A percentile compares a stretch with the other conserved stretches of the same genome.
Evolutionary conservation across 2,329 filamentous ascomycete genomes (phyloP).

Genomic region (Xylariales sp.): DNA sequence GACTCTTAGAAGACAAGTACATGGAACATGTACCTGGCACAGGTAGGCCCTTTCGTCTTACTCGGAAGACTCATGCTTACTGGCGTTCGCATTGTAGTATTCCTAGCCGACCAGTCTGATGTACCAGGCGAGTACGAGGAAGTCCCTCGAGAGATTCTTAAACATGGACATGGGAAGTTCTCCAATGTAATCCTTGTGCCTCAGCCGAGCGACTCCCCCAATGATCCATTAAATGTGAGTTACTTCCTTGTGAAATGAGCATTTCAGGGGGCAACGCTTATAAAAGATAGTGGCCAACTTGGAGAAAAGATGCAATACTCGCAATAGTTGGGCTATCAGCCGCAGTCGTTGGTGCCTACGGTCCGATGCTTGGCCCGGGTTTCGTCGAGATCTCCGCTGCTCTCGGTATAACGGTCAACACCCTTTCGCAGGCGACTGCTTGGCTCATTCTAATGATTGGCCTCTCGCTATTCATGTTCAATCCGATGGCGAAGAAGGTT

Average conservation of each 20-base stretch:
- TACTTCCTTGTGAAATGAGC: neutral
- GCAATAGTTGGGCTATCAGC: constrained; percentile 40
- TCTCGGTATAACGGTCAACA: constrained; percentile 37
- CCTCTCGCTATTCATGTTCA: constrained; percentile 43
- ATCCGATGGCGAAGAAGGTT: constrained; percentile 45
- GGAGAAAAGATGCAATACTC: constrained; percentile 41
- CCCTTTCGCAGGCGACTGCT: constrained; percentile 39
- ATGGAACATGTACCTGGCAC: constrained; percentile 44
- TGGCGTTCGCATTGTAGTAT: constrained; percentile 25
- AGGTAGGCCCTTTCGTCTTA: constrained; percentile 24
- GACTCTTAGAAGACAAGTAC: constrained; percentile 40
- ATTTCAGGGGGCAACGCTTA: constrained; percentile 6
- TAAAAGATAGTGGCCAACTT: constrained; percentile 32
- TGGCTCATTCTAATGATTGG: constrained; percentile 46
- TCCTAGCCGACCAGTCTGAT: constrained; percentile 41
- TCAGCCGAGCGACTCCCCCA: constrained; percentile 44
- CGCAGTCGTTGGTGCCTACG: constrained; percentile 44
- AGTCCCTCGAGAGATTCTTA: constrained; percentile 36
- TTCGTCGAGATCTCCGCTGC: constrained; percentile 40
- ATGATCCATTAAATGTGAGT: constrained; percentile 43
- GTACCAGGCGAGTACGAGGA: constrained; percentile 39
- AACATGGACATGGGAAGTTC: constrained; percentile 30
- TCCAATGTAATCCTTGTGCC: constrained; percentile 33
- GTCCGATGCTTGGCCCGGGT: constrained; percentile 46
- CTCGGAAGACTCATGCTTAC: constrained; percentile 10